Base-by-base conservation (phyloP, 176 grass and related monocot genomes). In the Puya raimondii region DNA sequence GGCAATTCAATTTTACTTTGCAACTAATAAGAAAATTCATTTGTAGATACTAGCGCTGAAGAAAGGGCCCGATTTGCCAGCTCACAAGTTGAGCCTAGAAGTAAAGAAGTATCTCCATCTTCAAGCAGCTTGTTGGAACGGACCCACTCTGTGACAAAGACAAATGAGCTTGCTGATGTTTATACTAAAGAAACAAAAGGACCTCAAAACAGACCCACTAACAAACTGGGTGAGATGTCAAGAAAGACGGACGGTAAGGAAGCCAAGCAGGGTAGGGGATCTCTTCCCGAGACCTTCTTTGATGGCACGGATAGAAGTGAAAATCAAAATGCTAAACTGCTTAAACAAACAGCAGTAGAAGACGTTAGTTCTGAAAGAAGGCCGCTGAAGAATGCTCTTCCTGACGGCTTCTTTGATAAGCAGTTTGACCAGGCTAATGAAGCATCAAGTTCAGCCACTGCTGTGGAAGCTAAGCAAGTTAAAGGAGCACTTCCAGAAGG, bases 401-500 rank as follows among this genome's bases (percentile, higher is more conserved):
- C 90, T 79, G 90, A 72, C 77, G 70, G 74, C 47, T 95, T 95
- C 53, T 87, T 90, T 49, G 81, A 95, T 80, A 78, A 10, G 47
- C 81, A 86, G 42, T 53, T 57, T 23, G 87, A 66, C 29, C 82
- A 90, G 73, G 52, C 66, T 26, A 74, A 59, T 73, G 67, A 78
- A 66, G 67, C 27, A 5, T 80, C 69, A 64, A 72, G 79, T 73
- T 67, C 49, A 18, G 23, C 11, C 42, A 85, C 78, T 11, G 71
- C 64, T 68, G 11, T 68, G 63, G 74, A 77, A 76, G 72, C 59
- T 13, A 51, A 82, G 69, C 69, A 88, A 88, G 74, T 13, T 72
- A 89, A 90, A 80, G 77, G 83, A 66, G 77, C 83, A 54, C 64
- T 99, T 65, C 94, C 94, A 16, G 89, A 99, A 99, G 90, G 95